Base-by-base conservation (phyloP, 192 early-diverging fungal species). In the Rhizophagus clarus region DNA sequence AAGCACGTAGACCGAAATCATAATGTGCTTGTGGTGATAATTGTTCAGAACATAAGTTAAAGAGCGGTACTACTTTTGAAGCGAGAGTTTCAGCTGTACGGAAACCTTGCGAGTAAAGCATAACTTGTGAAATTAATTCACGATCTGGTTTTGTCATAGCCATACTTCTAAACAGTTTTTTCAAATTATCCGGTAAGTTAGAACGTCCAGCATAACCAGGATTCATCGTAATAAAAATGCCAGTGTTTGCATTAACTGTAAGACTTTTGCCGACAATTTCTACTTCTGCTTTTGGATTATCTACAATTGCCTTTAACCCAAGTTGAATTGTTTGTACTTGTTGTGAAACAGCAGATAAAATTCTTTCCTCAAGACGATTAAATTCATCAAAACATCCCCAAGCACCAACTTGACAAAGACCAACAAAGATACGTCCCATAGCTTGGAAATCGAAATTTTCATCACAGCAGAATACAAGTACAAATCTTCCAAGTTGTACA, bases 351-450 rank as follows among this genome's bases (percentile, higher is more conserved):
- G 98, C 98, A 42, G 97, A 98, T 76, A 99, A 84, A 72, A 99
- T 99, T 71, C 97, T 89, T 88, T 99, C 98, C 82, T 98, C 97
- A 68, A 99, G 85, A 68, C 98, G 94, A 85, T 99, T 99, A 87
- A 99, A 99, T 88, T 99, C 98, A 86, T 99, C 98, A 84, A 98
- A 99, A 87, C 97, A 97, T 76, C 98, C 98, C 97, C 97, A 99
- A 0, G 97, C 98, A 60, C 98, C 98, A 17, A 99, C 99, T 84
- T 97, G 96, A 84, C 94, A 98, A 79, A 99, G 89, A 75, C 98
- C 98, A 79, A 99, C 93, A 84, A 99, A 99, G 78, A 99, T 99
- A 82, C 99, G 95, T 61, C 99, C 99, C 97, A 99, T 99, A 34
- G 99, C 97, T 83, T 99, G 97, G 89, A 99, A 99, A 86, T 99